Evolutionary conservation across 1,284 basidiomycete species (phyloP).

Genomic region (Phlebopus sp.): DNA sequence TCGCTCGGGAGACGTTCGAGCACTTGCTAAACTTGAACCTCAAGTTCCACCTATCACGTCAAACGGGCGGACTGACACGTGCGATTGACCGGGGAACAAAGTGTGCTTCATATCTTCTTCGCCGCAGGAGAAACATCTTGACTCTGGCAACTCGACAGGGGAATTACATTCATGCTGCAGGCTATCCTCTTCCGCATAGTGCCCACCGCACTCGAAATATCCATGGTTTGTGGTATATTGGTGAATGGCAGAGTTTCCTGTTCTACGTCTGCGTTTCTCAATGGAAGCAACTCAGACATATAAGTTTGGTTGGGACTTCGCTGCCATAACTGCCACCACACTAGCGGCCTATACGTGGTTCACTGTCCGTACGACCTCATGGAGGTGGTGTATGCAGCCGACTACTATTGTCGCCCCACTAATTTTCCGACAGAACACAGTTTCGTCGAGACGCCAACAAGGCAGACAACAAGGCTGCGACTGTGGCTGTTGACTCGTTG

Average conservation of each 20-base stretch:
- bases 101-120: constrained; percentile 38
- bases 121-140: background rate
- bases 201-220: constrained; percentile 94
- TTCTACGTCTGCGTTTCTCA: background rate
- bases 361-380: constrained; percentile 92
- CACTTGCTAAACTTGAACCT: constrained; percentile 91
- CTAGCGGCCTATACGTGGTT: constrained; percentile 97
- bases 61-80: constrained; percentile 93
- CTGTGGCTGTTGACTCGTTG: constrained; percentile 89
- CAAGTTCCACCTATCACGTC: constrained; percentile 89
- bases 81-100: constrained; percentile 98
- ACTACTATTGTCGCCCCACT: background rate
- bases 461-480: constrained; percentile 95
- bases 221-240: constrained; percentile 95
- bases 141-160: constrained; percentile 49
- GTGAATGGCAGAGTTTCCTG: constrained; percentile 38
- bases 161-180: constrained; percentile 93
- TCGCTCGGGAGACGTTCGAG: constrained; percentile 91
- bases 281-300: constrained; percentile 60
- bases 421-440: constrained; percentile 61
- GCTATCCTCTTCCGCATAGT: constrained; percentile 95
- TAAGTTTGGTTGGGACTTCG: constrained; percentile 97
- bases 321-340: constrained; percentile 83
- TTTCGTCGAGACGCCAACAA: constrained; percentile 95
- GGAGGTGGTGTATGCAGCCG: constrained; percentile 59